Evolutionary conservation across 2,329 filamentous ascomycete genomes (phyloP).

Genomic region (Colletotrichum liriopes): DNA sequence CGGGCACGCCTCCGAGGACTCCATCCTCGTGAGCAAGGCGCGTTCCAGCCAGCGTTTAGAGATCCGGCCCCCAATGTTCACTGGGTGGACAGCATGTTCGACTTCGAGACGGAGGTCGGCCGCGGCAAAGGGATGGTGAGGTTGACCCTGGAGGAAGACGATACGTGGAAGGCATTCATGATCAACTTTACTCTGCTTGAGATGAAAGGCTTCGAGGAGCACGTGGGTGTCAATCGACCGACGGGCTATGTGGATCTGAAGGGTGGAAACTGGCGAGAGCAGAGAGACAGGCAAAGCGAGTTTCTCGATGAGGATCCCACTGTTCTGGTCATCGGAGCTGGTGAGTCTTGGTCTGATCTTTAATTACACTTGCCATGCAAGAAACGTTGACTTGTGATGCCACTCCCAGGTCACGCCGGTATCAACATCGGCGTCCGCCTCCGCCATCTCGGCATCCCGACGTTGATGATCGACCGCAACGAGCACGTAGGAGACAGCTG

Average conservation of each 20-base stretch:
- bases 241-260: conserved; percentile 69
- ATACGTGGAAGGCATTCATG: conserved; percentile 74
- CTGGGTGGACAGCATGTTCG: conserved; percentile 44
- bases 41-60: conserved; percentile 26
- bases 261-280: conserved; percentile 74
- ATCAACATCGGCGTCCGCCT: conserved; percentile 71
- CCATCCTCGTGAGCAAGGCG: conserved; percentile 14
- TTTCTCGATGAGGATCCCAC: conserved; percentile 67
- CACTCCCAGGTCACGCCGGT: conserved; percentile 68
- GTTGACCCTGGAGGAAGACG: conserved; percentile 33
- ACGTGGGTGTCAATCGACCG: conserved; percentile 61
- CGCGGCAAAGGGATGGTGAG: conserved; percentile 43
- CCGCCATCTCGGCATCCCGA: conserved; percentile 70
- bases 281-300: conserved; percentile 62
- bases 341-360: conserved; percentile 55
- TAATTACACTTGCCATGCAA: too few species aligned
- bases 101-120: conserved; percentile 42
- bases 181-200: conserved; percentile 73
- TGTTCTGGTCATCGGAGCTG: conserved; percentile 70
- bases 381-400: neutral
- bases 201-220: conserved; percentile 69
- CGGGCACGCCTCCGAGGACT: conserved; percentile 18
- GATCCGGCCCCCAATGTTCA: conserved; percentile 35
- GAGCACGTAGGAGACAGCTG: conserved; percentile 75
- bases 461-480: conserved; percentile 73